Base-by-base conservation (phyloP, 1,139 yeast species). In the Eremothecium coryli region DNA sequence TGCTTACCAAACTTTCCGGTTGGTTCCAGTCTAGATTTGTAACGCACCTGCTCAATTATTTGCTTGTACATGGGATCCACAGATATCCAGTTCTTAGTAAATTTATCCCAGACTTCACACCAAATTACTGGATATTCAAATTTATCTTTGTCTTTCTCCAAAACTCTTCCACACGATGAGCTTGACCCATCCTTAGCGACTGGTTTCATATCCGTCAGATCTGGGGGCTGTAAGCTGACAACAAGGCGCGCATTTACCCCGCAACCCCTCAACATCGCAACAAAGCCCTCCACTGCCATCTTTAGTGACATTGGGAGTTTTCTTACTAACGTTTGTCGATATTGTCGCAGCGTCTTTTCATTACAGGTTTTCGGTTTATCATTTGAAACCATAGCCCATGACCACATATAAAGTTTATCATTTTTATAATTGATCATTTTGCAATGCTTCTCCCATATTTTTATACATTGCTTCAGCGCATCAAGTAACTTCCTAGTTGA, bases 101-200 rank as follows among this genome's bases (percentile, higher is more conserved):
- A 73, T 33, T 70, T 70, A 54, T 90, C 90, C 93, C 95, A 90
- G 0, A 82, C 95, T 55, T 90, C 99, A 11, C 76, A 77, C 98
- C 98, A 90, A 51, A 81, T 85, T 0, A 85, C 66, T 0, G 97
- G 97, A 49, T 64, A 78, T 20, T 39, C 46, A 15, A 38, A 26
- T 4, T 31, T 35, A 31, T 33, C 28, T 5, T 23, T 12, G 5
- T 37, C 39, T 2, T 21, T 26, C 14, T 35, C 29, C 9, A 35
- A 35, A 8, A 18, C 15, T n/a, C n/a, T n/a, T n/a, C n/a, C n/a
- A n/a, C n/a, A n/a, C 14, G 24, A 20, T 4, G 32, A 25, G 16
- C 30, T 11, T 27, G 29, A 23, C 11, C 17, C 27, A 3, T 6
- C 25, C 11, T 21, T 35, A 29, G 10, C 31, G 26, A 15, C 31